Evolutionary conservation across 495 filamentous ascomycete species (phyloP).

Genomic region (Bacidia gigantensis): DNA sequence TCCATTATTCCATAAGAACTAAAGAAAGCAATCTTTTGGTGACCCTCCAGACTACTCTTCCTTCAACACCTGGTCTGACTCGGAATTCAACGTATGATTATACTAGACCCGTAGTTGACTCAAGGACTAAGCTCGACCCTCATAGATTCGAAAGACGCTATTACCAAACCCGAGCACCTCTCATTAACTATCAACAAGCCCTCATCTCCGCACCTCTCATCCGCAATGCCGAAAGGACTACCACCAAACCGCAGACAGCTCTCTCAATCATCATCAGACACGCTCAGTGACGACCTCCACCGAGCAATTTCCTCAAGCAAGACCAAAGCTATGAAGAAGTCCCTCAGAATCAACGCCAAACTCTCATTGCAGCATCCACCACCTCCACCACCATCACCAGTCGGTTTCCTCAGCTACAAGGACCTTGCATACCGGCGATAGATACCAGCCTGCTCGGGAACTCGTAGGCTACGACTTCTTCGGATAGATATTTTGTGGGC

Average conservation of each 20-base stretch:
- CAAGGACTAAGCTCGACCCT: too few relatives aligned
- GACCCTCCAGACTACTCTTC: too few relatives aligned
- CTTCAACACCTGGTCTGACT: too few relatives aligned
- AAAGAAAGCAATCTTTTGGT: too few relatives aligned
- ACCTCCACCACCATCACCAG: slow-evolving; percentile 14
- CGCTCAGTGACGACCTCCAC: slow-evolving; percentile 10
- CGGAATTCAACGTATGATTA: too few relatives aligned
- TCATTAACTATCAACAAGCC: too few relatives aligned
- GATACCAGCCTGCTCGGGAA: not conserved
- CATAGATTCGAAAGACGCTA: too few relatives aligned
- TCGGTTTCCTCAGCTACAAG: slow-evolving; percentile 2
- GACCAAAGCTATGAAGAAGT: slow-evolving; percentile 7
- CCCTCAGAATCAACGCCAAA: slow-evolving; percentile 3
- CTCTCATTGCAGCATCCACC: slow-evolving; percentile 8
- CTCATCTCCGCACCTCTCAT: not conserved
- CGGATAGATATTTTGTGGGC: not conserved
- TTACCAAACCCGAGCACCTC: too few relatives aligned
- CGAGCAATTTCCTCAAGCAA: slow-evolving; percentile 1
- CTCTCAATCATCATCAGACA: slow-evolving; percentile 10
- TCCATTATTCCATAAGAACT: not conserved
- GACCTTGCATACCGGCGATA: not conserved
- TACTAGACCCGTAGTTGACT: too few relatives aligned
- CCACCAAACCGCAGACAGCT: slow-evolving; percentile 12
- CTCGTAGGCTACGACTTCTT: not conserved
- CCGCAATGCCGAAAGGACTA: slow-evolving; percentile 8